phyloP scores from a whole-genome alignment of 2,329 filamentous ascomycete genomes.

The Fusarium newnesense region DNA sequence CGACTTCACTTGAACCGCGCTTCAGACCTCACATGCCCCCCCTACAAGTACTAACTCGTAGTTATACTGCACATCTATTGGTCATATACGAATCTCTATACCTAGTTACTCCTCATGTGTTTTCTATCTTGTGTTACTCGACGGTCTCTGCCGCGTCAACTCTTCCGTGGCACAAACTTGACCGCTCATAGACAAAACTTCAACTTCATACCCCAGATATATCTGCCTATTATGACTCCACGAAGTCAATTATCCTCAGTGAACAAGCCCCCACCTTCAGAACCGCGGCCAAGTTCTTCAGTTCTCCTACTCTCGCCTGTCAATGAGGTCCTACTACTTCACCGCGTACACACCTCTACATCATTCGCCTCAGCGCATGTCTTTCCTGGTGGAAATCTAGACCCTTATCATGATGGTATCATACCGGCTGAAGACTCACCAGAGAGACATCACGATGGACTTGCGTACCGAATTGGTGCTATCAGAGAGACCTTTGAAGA shows the following conservation, averaged over 20 bases:
- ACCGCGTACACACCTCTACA: conserved; percentile 82
- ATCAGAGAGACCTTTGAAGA: conserved; percentile 96
- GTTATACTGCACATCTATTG: conserved; percentile 6
- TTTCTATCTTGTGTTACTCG: conserved; percentile 17
- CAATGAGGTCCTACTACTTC: conserved; percentile 89
- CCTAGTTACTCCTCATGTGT: conserved; percentile 25
- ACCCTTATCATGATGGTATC: conserved; percentile 77
- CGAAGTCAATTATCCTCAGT: conserved; percentile 16
- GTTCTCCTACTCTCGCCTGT: conserved; percentile 85
- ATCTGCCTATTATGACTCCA: conserved; percentile 25
- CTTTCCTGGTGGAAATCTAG: conserved; percentile 91
- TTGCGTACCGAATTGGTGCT: conserved; percentile 82
- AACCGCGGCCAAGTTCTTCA: conserved; percentile 75
- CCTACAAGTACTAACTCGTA: neutral
- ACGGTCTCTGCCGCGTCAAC: conserved; percentile 18
- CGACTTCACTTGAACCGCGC: conserved; percentile 25
- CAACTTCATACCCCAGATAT: conserved; percentile 3
- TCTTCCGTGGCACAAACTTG: conserved; percentile 3
- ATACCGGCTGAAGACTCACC: conserved; percentile 59
- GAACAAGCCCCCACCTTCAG: conserved; percentile 44
- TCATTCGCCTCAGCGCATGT: conserved; percentile 94
- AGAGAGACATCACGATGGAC: conserved; percentile 74
- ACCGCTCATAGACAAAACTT: conserved; percentile 12
- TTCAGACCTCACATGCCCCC: conserved; percentile 30
- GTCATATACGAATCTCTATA: neutral